These are phyloP conservation scores for Geotrichum histeridarum DNA, from an alignment of 1,139 yeast genomes.

Conservation along the genomic window DNA sequence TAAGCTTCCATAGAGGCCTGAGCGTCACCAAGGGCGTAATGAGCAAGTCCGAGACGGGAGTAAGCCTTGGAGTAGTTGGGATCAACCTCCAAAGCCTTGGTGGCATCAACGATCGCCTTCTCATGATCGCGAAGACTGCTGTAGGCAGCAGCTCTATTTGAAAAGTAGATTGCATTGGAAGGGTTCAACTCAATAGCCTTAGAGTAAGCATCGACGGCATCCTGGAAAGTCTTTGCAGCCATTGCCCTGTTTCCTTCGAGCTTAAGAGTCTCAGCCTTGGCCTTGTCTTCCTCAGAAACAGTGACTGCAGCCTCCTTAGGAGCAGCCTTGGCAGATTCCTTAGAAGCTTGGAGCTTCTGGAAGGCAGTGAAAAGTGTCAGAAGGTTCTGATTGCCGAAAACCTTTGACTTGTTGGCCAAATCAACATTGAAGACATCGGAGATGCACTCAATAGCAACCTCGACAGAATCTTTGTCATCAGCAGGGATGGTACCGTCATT, in stretches of 20 bases:
- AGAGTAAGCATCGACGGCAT: conserved; percentile 72
- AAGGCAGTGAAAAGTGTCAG: conserved; percentile 32
- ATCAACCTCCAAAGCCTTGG: conserved; percentile 69
- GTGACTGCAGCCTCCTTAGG: conserved; percentile 27
- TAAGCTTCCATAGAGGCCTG: conserved; percentile 88
- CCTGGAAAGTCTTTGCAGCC: conserved; percentile 67
- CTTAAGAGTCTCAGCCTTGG: conserved; percentile 77
- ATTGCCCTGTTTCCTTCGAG: conserved; percentile 85
- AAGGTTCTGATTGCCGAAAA: conserved; percentile 45
- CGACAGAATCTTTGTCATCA: conserved; percentile 86
- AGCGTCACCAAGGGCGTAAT: conserved; percentile 83
- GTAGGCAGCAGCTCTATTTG: conserved; percentile 96
- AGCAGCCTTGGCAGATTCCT: conserved; percentile 24
- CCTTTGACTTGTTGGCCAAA: conserved; percentile 40
- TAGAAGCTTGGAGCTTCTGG: conserved; percentile 24
- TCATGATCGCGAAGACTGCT: conserved; percentile 72
- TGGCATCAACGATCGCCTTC: conserved; percentile 78
- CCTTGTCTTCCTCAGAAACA: conserved; percentile 51
- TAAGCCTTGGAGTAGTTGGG: conserved; percentile 86
- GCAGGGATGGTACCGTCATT: conserved; percentile 60
- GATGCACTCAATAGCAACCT: conserved; percentile 89
- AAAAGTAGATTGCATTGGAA: conserved; percentile 73
- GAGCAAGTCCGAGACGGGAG: conserved; percentile 90
- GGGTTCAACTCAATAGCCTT: conserved; percentile 72
- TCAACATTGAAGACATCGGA: conserved; percentile 79